These are phyloP conservation scores for Picea engelmannii DNA, from an alignment of 83 land plant species.

Conservation along the genomic window DNA sequence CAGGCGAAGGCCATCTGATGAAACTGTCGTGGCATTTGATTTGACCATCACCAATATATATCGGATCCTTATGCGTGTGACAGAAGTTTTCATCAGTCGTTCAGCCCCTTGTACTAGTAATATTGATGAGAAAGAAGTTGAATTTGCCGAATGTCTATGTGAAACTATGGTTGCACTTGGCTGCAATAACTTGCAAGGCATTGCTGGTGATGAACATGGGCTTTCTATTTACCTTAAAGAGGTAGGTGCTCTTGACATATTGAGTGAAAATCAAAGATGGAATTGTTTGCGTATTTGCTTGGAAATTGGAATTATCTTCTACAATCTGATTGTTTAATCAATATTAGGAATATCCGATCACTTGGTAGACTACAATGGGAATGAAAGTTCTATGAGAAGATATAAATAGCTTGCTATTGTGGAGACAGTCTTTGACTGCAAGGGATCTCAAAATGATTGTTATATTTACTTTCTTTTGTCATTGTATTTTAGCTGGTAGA, in stretches of 20 bases:
- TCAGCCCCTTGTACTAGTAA: constrained; percentile 9
- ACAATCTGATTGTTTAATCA: too few species aligned
- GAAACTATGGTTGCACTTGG: constrained; percentile 69
- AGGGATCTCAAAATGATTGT: too few species aligned
- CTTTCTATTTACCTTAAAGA: constrained; percentile 49
- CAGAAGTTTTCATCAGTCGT: constrained; percentile 33
- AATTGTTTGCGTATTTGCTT: too few species aligned
- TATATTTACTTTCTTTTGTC: too few species aligned
- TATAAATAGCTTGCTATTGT: too few species aligned
- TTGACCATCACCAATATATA: constrained; percentile 46
- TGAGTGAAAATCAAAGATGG: too few species aligned
- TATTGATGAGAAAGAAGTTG: constrained; percentile 53
- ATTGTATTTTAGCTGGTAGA: too few species aligned
- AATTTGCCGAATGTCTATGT: constrained; percentile 69
- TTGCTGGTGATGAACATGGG: constrained; percentile 28
- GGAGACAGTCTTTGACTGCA: too few species aligned
- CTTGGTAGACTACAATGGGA: too few species aligned
- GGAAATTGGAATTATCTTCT: too few species aligned
- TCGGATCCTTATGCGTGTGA: constrained; percentile 49
- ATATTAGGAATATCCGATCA: too few species aligned
- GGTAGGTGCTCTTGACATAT: constrained; percentile 27
- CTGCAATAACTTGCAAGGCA: constrained; percentile 56
- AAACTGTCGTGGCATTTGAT: constrained; percentile 50
- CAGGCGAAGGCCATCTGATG: constrained; percentile 76
- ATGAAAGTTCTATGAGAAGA: too few species aligned